Evolutionary conservation across 2,329 filamentous ascomycete species (phyloP).

Genomic region (Aspergillus intermedius): DNA sequence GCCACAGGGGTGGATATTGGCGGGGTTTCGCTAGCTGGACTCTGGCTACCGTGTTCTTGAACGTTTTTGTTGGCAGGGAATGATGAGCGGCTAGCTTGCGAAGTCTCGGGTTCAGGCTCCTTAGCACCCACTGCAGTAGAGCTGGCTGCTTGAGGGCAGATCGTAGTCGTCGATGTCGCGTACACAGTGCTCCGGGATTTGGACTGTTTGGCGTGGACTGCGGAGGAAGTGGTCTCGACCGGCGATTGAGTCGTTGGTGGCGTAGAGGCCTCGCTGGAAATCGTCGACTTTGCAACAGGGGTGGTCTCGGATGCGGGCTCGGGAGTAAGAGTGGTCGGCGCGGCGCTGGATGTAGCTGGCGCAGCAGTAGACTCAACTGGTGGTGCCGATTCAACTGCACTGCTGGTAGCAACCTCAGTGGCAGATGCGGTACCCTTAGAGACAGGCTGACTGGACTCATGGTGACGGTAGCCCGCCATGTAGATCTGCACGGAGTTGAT

Average conservation of each 20-base stretch:
- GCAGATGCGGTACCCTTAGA: background rate
- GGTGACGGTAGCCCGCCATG: slow-evolving; percentile 15
- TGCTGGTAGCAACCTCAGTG: background rate
- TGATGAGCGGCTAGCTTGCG: background rate
- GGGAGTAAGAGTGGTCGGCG: background rate
- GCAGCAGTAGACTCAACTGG: background rate
- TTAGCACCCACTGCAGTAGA: background rate
- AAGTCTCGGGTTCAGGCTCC: background rate
- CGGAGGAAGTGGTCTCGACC: background rate
- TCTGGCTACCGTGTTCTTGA: background rate
- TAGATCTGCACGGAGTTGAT: slow-evolving; percentile 69
- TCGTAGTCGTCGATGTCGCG: slow-evolving; percentile 4
- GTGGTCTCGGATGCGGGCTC: background rate
- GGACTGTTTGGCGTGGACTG: background rate
- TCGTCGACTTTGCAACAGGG: background rate
- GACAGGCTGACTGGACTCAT: background rate
- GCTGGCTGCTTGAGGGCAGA: slow-evolving; percentile 1
- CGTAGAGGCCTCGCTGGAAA: background rate
- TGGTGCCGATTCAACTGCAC: background rate
- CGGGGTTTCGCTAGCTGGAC: background rate
- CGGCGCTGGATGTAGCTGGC: background rate
- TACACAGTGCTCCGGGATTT: slow-evolving; percentile 6
- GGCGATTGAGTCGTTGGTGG: background rate
- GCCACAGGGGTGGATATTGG: background rate
- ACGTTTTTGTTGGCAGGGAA: too few species aligned